A percentile compares a stretch with the other conserved stretches of the same genome.
phyloP scores from a whole-genome alignment of 208 protist genomes.

The Wallacemonas sp. region DNA sequence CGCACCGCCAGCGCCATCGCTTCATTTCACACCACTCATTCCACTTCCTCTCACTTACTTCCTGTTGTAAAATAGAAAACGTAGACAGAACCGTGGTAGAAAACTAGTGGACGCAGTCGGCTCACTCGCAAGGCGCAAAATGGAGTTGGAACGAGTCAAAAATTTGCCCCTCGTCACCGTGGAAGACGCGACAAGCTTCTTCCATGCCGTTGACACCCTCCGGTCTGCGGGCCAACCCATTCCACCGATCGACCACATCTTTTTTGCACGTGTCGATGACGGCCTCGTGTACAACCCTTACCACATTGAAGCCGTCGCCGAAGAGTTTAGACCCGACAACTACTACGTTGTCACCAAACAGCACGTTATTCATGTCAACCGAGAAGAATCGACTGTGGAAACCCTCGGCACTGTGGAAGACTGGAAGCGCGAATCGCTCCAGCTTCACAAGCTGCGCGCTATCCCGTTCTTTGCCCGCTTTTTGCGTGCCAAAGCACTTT shows the following conservation, averaged over 20 bases:
- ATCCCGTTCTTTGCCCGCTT: conserved; percentile 71
- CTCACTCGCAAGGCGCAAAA: neutral
- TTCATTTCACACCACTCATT: too few species aligned
- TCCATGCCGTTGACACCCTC: conserved; percentile 29
- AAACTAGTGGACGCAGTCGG: conserved; percentile 1
- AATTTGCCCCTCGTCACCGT: conserved; percentile 44
- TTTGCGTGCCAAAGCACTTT: conserved; percentile 43
- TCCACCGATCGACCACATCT: conserved; percentile 79
- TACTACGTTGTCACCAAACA: conserved; percentile 80
- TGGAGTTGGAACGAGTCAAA: neutral
- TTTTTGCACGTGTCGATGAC: conserved; percentile 64
- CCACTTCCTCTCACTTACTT: conserved; percentile 1
- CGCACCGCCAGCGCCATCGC: too few species aligned
- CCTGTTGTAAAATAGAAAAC: neutral
- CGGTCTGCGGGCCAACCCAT: conserved; percentile 30
- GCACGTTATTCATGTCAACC: conserved; percentile 69
- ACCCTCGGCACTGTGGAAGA: conserved; percentile 33
- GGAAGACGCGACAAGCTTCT: conserved; percentile 51
- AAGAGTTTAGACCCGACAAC: conserved; percentile 61
- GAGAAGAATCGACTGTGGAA: conserved; percentile 40
- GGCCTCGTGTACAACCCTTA: conserved; percentile 82
- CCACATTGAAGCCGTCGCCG: conserved; percentile 67
- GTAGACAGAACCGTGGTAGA: conserved; percentile 12
- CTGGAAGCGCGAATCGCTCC: conserved; percentile 57
- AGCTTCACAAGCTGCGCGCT: conserved; percentile 39